Evolutionary conservation across 192 early-diverging fungal genomes (phyloP).

Genomic region (Gorgonomyces haynaldii): DNA sequence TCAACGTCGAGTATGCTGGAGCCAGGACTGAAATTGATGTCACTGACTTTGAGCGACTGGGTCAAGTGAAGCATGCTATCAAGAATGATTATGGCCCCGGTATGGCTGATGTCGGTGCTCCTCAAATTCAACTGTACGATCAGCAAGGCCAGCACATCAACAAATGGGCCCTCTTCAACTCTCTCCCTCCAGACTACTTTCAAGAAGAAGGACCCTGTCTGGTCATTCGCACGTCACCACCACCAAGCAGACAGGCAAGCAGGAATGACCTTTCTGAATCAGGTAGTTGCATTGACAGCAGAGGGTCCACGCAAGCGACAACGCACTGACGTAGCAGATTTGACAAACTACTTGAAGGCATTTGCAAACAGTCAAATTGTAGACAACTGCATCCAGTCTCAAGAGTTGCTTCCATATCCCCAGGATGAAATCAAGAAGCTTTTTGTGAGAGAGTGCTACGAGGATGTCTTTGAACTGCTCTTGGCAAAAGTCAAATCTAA

Average conservation of each 20-base stretch:
- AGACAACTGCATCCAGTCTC: constrained; percentile 9
- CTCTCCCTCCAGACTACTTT: not conserved
- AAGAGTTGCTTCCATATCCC: constrained; percentile 15
- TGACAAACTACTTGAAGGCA: constrained; percentile 9
- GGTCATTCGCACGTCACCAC: not conserved
- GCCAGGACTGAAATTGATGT: constrained; percentile 9
- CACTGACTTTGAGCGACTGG: constrained; percentile 8
- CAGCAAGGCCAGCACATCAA: constrained; percentile 5
- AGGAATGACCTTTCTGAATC: not conserved
- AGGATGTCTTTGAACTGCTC: constrained; percentile 17
- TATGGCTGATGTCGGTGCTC: not conserved
- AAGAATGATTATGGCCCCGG: not conserved
- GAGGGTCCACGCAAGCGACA: constrained; percentile 1
- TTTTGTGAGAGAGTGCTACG: constrained; percentile 16
- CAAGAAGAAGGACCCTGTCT: not conserved
- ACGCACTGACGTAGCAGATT: not conserved
- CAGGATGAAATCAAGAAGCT: constrained; percentile 12
- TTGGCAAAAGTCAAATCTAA: not conserved
- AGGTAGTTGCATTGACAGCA: not conserved
- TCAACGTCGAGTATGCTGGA: constrained; percentile 5
- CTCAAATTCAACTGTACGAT: constrained; percentile 3
- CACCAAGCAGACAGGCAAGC: constrained; percentile 1
- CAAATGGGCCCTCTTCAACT: not conserved
- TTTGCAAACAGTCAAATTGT: constrained; percentile 9
- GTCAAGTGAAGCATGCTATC: constrained; percentile 11